phyloP scores from a whole-genome alignment of 73 alveolate species.

The Paramecium sexaurelia region DNA sequence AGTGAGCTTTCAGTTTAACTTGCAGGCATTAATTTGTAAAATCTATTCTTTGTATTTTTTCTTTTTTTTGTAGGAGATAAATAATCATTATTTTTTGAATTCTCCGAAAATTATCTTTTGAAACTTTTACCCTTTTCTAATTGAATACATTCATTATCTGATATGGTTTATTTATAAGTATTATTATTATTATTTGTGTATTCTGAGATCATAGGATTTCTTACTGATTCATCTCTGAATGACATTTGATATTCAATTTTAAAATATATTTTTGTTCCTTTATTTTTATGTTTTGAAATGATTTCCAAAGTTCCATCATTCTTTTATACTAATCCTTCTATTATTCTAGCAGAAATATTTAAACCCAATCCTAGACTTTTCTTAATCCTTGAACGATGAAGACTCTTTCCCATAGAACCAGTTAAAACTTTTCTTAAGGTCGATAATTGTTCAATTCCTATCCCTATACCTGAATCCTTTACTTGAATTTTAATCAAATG shows the following conservation, averaged over 20 bases:
- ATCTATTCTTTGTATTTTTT: neutral
- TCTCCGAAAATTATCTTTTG: neutral
- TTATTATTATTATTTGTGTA: neutral
- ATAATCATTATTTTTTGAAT: neutral
- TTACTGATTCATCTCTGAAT: constrained; percentile 2
- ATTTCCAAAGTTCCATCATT: neutral
- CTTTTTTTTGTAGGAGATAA: neutral
- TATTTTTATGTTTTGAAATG: neutral
- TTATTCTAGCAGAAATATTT: neutral
- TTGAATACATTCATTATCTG: neutral
- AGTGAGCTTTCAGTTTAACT: neutral
- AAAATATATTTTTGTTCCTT: constrained; percentile 28
- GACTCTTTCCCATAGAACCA: neutral
- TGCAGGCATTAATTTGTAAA: neutral
- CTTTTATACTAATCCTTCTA: neutral
- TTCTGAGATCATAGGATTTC: constrained; percentile 35
- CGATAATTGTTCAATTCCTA: neutral
- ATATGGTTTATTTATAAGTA: neutral
- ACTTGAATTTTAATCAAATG: neutral
- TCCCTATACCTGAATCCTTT: constrained; percentile 16
- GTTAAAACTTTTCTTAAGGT: neutral
- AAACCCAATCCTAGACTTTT: neutral
- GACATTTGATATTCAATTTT: neutral
- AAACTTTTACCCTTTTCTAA: neutral
- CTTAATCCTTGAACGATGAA: neutral